These are phyloP conservation scores for Fusarium domesticum DNA, from an alignment of 2,329 filamentous ascomycete species.

Conservation along the genomic window DNA sequence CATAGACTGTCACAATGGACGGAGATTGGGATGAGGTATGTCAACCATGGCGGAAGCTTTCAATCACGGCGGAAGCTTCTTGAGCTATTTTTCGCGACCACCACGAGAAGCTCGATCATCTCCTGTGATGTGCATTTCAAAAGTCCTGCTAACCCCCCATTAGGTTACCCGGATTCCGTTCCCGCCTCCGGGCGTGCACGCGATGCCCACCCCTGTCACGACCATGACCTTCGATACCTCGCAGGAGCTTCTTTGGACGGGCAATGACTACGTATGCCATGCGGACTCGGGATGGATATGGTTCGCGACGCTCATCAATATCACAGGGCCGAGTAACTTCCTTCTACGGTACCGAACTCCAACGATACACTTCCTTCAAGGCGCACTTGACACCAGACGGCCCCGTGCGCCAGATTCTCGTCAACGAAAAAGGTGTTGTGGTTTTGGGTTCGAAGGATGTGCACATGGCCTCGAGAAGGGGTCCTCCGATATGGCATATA, in stretches of 20 bases:
- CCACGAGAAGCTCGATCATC: not conserved
- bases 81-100: not conserved
- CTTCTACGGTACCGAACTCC: conserved; percentile 81
- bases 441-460: conserved; percentile 79
- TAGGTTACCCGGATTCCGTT: conserved; percentile 79
- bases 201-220: conserved; percentile 67
- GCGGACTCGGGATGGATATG: not conserved
- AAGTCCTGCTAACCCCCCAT: conserved; percentile 12
- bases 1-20: conserved; percentile 53
- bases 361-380: conserved; percentile 86
- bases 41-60: conserved; percentile 20
- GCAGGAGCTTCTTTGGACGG: conserved; percentile 90
- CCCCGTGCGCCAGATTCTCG: conserved; percentile 79
- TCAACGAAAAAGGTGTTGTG: conserved; percentile 87
- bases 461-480: conserved; percentile 83
- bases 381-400: conserved; percentile 73
- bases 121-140: not conserved
- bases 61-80: not conserved
- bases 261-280: conserved; percentile 75
- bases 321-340: conserved; percentile 79
- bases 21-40: conserved; percentile 66
- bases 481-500: conserved; percentile 85
- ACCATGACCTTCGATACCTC: conserved; percentile 84
- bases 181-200: conserved; percentile 71
- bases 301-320: conserved; percentile 23